A percentile compares a stretch with the other conserved stretches of the same genome.
Conservation (phyloP, 495 filamentous ascomycete genomes). For the Polyplosphaeria fusca region DNA sequence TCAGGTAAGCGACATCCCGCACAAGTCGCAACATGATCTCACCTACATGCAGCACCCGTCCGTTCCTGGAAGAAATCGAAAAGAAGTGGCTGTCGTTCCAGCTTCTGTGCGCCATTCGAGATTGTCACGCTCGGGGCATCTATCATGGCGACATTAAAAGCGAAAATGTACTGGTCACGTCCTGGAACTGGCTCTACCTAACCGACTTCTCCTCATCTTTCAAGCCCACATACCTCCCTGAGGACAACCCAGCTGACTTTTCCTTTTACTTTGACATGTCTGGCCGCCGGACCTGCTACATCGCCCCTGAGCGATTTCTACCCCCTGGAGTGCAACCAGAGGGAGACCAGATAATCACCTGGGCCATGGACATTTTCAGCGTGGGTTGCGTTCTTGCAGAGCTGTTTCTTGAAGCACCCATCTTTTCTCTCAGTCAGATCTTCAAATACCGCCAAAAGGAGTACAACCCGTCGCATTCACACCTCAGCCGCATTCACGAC, state of each 20-base stretch:
- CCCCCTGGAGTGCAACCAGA: slow-evolving; percentile 57
- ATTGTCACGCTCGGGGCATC: slow-evolving; percentile 85
- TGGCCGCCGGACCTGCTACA: slow-evolving; percentile 87
- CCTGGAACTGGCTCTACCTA: slow-evolving; percentile 99
- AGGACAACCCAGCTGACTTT: slow-evolving; percentile 96
- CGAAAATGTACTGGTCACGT: slow-evolving; percentile 92
- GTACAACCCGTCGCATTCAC: slow-evolving; percentile 78
- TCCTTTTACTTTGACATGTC: slow-evolving; percentile 97
- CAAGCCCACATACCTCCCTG: slow-evolving; percentile 91
- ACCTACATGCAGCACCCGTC: slow-evolving; percentile 68
- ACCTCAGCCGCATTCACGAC: slow-evolving; percentile 84
- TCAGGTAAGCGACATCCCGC: slow-evolving; percentile 53
- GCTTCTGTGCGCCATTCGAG: slow-evolving; percentile 84
- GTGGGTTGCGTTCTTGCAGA: slow-evolving; percentile 96
- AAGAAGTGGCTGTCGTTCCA: slow-evolving; percentile 99
- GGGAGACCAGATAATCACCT: slow-evolving; percentile 64
- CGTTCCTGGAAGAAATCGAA: slow-evolving; percentile 94
- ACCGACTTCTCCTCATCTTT: slow-evolving; percentile 93
- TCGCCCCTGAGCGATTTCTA: slow-evolving; percentile 91
- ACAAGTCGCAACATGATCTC: neutral
- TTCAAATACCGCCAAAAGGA: slow-evolving; percentile 90
- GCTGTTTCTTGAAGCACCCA: slow-evolving; percentile 89
- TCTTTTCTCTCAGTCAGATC: slow-evolving; percentile 89
- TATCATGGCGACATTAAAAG: slow-evolving; percentile 99
- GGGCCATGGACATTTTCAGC: slow-evolving; percentile 99